These are phyloP conservation scores for Ceratocystis diversiconidia DNA, from an alignment of 2,329 filamentous ascomycete species.

Conservation along the genomic window DNA sequence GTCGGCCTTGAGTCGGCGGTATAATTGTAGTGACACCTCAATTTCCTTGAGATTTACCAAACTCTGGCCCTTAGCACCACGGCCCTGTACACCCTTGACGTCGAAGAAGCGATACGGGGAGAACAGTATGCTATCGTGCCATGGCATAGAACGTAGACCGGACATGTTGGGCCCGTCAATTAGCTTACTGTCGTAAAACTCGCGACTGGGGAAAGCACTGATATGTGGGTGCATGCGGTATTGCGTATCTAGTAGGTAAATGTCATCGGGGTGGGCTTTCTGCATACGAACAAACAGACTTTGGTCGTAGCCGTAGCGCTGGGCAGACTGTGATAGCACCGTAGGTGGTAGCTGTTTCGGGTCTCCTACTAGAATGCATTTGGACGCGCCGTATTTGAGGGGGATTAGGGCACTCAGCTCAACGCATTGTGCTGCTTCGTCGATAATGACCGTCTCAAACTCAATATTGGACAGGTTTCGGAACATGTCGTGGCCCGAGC, in stretches of 20 bases:
- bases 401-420: conserved; percentile 93
- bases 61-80: conserved; percentile 71
- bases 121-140: conserved; percentile 71
- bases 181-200: conserved; percentile 83
- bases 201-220: conserved; percentile 72
- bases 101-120: conserved; percentile 96
- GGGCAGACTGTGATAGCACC: conserved; percentile 84
- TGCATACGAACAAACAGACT: conserved; percentile 98
- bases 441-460: conserved; percentile 96
- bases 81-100: conserved; percentile 73
- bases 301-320: conserved; percentile 88
- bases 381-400: conserved; percentile 90
- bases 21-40: conserved; percentile 72
- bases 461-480: conserved; percentile 83
- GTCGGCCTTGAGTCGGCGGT: conserved; percentile 62
- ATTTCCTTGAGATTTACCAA: conserved; percentile 81
- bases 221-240: conserved; percentile 99
- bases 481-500: conserved; percentile 95
- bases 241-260: conserved; percentile 92
- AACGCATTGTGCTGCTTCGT: conserved; percentile 95
- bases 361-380: conserved; percentile 94
- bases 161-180: conserved; percentile 78
- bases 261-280: conserved; percentile 69
- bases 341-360: conserved; percentile 94
- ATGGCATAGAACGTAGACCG: conserved; percentile 58